Percentiles rank a stretch among this genome's conserved stretches.
Evolutionary conservation across 345 rosid species (phyloP).

Genomic region (Eucalyptus tenuipes): DNA sequence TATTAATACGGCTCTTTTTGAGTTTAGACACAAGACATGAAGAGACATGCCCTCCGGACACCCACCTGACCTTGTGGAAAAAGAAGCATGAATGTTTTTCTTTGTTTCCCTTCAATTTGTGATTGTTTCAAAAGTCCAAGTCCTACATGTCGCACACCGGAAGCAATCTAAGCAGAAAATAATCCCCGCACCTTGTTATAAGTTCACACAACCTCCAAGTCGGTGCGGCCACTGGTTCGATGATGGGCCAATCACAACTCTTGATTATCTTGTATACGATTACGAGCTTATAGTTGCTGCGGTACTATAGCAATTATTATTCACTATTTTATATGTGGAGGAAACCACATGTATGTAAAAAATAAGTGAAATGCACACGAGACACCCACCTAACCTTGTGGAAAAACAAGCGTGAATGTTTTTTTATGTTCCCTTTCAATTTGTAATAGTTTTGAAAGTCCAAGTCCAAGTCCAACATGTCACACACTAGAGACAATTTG

Average conservation of each 20-base stretch:
- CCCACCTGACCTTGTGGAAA: not conserved
- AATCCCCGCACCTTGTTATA: not conserved
- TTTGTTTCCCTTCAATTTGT: not conserved
- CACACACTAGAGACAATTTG: not conserved
- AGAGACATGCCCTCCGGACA: not conserved
- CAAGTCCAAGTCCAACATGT: not conserved
- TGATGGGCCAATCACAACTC: accelerated
- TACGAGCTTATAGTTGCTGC: accelerated
- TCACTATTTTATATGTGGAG: too few relatives aligned
- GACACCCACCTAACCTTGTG: not conserved
- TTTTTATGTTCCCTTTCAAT: not conserved
- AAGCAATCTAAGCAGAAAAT: not conserved
- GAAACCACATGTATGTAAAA: too few relatives aligned
- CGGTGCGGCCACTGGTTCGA: not conserved
- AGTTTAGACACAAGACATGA: not conserved
- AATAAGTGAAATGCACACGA: too few relatives aligned
- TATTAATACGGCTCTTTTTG: not conserved
- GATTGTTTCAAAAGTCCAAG: not conserved
- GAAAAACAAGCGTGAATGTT: not conserved
- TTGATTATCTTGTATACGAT: too few relatives aligned
- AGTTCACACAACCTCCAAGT: not conserved
- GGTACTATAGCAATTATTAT: too few relatives aligned
- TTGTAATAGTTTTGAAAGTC: not conserved
- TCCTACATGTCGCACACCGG: not conserved
- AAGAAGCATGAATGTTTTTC: not conserved